Evolutionary conservation across 306 rosid species (phyloP).

Genomic region (Prunus campanulata): DNA sequence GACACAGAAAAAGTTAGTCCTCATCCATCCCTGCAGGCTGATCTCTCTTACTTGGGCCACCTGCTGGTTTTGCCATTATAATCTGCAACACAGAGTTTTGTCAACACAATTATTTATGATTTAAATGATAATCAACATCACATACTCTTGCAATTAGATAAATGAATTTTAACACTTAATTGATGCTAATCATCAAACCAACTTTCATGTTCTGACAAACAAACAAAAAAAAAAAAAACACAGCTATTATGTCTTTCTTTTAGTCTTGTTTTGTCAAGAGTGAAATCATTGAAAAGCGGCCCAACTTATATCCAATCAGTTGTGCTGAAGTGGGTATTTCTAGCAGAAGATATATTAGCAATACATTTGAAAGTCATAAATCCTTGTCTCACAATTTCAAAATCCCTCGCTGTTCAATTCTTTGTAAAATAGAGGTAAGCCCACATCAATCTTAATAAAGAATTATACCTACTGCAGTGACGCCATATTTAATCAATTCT

Average conservation of each 20-base stretch:
- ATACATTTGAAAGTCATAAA: not conserved
- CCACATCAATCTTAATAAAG: too few species aligned
- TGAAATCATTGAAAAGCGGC: not conserved
- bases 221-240: too few species aligned
- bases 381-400: too few species aligned
- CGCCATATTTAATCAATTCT: too few species aligned
- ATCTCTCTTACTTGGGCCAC: constrained; percentile 68
- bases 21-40: constrained; percentile 89
- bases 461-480: too few species aligned
- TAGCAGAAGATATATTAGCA: not conserved
- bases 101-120: constrained; percentile 4
- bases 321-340: not conserved
- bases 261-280: not conserved
- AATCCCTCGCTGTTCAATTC: too few species aligned
- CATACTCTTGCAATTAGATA: not conserved
- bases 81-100: constrained; percentile 47
- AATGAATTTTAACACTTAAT: not conserved
- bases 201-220: not conserved
- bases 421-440: too few species aligned
- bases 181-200: not conserved
- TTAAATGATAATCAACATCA: not conserved
- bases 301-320: not conserved
- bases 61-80: constrained; percentile 92
- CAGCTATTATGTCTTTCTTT: too few species aligned
- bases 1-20: constrained; percentile 37